phyloP scores from a whole-genome alignment of 768 basidiomycete species.

The Lactarius hengduanensis region DNA sequence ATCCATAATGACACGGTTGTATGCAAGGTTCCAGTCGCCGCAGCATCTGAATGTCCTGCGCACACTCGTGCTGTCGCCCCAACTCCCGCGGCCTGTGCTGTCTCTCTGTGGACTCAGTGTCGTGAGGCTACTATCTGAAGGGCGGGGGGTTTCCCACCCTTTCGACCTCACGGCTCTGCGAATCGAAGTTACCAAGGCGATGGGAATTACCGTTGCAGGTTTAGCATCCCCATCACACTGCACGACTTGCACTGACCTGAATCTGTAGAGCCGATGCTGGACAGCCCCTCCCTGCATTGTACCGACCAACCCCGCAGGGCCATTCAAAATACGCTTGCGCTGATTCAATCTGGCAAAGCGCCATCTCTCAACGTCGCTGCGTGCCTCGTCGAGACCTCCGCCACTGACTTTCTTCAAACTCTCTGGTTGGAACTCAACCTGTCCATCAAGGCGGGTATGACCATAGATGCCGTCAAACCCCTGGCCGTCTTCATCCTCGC shows the following conservation, averaged over 20 bases:
- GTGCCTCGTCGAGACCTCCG: constrained; percentile 57
- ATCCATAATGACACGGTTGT: constrained; percentile 5
- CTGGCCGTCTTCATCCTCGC: constrained; percentile 68
- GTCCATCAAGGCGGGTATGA: constrained; percentile 50
- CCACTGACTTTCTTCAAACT: constrained; percentile 59
- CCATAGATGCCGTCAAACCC: constrained; percentile 60
- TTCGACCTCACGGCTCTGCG: constrained; percentile 43
- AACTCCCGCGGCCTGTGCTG: constrained; percentile 65
- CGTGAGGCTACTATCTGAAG: constrained; percentile 45
- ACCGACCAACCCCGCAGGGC: constrained; percentile 55
- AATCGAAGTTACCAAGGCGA: constrained; percentile 40
- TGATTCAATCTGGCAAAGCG: constrained; percentile 60
- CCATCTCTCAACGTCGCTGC: constrained; percentile 64
- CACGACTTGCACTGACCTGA: background rate
- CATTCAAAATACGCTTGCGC: constrained; percentile 54
- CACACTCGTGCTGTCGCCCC: constrained; percentile 58
- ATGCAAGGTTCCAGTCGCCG: constrained; percentile 46
- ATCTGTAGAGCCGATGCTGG: constrained; percentile 3
- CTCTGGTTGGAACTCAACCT: constrained; percentile 67
- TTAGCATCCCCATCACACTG: constrained; percentile 20
- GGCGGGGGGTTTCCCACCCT: constrained; percentile 34
- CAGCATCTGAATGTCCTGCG: constrained; percentile 65
- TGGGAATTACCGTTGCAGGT: constrained; percentile 43
- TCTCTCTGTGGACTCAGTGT: constrained; percentile 60
- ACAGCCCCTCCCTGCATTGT: constrained; percentile 35